phyloP scores from a whole-genome alignment of 108 stramenopile genomes.

The Pseudonitzschia multiseries region DNA sequence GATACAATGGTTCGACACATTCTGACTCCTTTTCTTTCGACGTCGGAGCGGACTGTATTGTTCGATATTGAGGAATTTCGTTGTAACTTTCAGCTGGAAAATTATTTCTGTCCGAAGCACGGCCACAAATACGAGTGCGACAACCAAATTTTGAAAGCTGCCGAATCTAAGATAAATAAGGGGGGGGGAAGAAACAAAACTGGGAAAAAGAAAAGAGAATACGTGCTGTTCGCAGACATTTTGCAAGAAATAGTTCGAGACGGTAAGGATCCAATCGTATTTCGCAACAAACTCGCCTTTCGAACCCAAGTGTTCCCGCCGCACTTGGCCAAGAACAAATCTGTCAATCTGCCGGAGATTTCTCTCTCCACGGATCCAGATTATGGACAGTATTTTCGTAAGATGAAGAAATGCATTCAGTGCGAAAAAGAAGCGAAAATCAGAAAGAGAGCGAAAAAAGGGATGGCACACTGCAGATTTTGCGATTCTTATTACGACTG shows the following conservation, averaged over 20 bases:
- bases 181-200: not conserved
- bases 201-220: not conserved
- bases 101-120: conserved; percentile 4
- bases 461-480: not conserved
- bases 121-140: not conserved
- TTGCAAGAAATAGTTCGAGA: not conserved
- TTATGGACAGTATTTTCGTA: not conserved
- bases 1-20: not conserved
- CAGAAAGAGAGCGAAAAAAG: not conserved
- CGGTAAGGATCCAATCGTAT: not conserved
- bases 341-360: not conserved
- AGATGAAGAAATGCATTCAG: not conserved
- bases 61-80: not conserved
- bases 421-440: not conserved
- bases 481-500: not conserved
- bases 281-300: not conserved
- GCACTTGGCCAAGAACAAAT: not conserved
- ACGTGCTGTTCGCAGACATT: not conserved
- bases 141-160: not conserved
- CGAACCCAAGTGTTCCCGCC: not conserved
- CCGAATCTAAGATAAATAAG: not conserved
- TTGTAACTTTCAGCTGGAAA: not conserved
- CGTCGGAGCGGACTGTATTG: not conserved
- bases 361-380: not conserved
- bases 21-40: not conserved